A percentile compares a stretch with the other conserved stretches of the same genome.
Evolutionary conservation across 345 rosid genomes (phyloP).

Genomic region (Populus pruinosa): DNA sequence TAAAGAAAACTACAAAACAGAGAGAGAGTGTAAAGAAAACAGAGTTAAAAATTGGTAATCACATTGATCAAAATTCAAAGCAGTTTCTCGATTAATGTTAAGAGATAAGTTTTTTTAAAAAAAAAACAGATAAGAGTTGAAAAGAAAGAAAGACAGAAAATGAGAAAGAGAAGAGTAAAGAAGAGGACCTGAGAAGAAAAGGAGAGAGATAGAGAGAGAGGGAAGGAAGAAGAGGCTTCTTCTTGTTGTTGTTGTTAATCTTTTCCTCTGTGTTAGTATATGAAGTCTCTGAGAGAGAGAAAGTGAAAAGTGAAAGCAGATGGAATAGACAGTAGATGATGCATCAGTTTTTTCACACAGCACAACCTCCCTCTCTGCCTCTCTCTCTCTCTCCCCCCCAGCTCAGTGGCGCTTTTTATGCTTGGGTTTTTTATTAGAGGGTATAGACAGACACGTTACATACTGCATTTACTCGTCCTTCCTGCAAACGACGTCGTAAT

Average conservation of each 20-base stretch:
- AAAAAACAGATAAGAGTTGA: no score
- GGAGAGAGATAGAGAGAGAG: neutral
- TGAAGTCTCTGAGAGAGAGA: neutral
- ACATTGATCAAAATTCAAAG: neutral
- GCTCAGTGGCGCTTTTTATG: neutral
- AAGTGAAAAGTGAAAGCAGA: neutral
- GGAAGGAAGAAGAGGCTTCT: neutral
- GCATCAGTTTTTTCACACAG: neutral
- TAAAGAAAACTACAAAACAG: neutral
- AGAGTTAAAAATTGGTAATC: neutral
- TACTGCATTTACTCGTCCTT: neutral
- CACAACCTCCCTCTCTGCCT: neutral
- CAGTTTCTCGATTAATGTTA: neutral
- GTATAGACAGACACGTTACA: neutral
- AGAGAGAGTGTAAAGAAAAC: neutral
- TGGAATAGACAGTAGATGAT: neutral
- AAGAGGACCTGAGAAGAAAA: neutral
- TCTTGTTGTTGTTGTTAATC: neutral
- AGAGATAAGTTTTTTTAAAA: neutral
- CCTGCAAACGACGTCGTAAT: neutral
- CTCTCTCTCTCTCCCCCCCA: neutral
- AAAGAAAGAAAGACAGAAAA: neutral
- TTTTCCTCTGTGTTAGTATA: neutral
- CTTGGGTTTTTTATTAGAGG: neutral
- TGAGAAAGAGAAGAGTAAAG: neutral